Evolutionary conservation across 192 early-diverging fungal genomes (phyloP).

Genomic region (Allomyces macrogynus): DNA sequence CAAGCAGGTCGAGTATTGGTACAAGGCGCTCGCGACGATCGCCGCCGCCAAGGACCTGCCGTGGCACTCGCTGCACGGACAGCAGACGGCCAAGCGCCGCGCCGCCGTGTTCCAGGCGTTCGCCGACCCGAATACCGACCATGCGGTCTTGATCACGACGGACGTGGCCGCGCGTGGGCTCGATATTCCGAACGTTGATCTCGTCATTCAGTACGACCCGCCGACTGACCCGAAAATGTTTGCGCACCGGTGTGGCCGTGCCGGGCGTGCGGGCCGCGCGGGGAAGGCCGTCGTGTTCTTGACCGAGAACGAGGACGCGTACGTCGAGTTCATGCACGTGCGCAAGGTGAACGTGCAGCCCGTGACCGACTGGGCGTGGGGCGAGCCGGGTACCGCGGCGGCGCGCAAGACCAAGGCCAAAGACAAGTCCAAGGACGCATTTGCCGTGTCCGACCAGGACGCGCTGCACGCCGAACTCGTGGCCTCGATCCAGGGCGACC

Average conservation of each 20-base stretch:
- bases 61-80: constrained; percentile 69
- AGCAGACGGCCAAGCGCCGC: constrained; percentile 77
- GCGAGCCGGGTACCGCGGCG: too few relatives aligned
- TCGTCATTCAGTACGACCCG: constrained; percentile 83
- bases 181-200: constrained; percentile 90
- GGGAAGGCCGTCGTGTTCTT: constrained; percentile 78
- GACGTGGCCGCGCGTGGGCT: constrained; percentile 90
- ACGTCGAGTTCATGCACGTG: constrained; percentile 66
- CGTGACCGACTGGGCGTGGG: constrained; percentile 23
- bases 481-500: constrained; percentile 38
- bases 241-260: constrained; percentile 84
- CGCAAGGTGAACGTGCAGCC: constrained; percentile 66
- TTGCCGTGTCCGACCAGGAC: constrained; percentile 18
- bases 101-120: constrained; percentile 61
- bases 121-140: constrained; percentile 31
- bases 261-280: constrained; percentile 63
- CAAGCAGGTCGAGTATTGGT: constrained; percentile 88
- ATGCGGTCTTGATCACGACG: constrained; percentile 72
- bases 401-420: too few relatives aligned
- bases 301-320: constrained; percentile 69
- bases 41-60: constrained; percentile 25
- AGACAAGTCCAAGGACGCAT: constrained; percentile 14
- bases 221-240: constrained; percentile 93
- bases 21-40: constrained; percentile 30
- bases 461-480: constrained; percentile 26